A percentile compares a stretch with the other conserved stretches of the same genome.
phyloP scores from a whole-genome alignment of 1,139 yeast species.

The Saccharomyces hybrid region DNA sequence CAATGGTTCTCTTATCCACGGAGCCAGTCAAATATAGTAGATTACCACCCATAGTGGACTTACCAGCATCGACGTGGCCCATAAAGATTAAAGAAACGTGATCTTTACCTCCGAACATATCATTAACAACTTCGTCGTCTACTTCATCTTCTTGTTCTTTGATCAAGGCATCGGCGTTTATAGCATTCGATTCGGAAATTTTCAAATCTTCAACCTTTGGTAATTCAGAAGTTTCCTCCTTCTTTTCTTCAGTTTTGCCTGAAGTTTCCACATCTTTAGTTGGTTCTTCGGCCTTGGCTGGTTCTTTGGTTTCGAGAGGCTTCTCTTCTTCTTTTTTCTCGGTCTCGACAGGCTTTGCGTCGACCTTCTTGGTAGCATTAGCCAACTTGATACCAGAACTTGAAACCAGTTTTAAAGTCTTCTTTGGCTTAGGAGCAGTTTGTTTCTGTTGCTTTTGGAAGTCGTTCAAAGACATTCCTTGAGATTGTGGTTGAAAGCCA shows the following conservation, averaged over 20 bases:
- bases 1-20: constrained; percentile 98
- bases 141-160: constrained; percentile 79
- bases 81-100: constrained; percentile 93
- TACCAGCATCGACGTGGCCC: constrained; percentile 99
- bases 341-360: constrained; percentile 30
- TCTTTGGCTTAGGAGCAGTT: constrained; percentile 46
- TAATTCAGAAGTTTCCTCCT: constrained; percentile 12
- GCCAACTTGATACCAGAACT: constrained; percentile 64
- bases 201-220: constrained; percentile 21
- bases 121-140: constrained; percentile 82
- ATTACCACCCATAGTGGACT: constrained; percentile 99
- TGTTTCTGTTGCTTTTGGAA: constrained; percentile 47
- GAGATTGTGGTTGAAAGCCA: constrained; percentile 33
- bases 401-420: constrained; percentile 56
- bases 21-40: constrained; percentile 87
- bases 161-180: constrained; percentile 38
- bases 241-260: constrained; percentile 9
- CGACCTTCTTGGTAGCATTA: constrained; percentile 44
- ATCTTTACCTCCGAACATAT: constrained; percentile 94
- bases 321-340: constrained; percentile 18
- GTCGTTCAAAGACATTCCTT: constrained; percentile 81
- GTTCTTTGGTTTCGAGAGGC: constrained; percentile 19
- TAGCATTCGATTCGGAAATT: constrained; percentile 11
- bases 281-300: constrained; percentile 14
- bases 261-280: constrained; percentile 10